phyloP scores from a whole-genome alignment of 2,329 filamentous ascomycete species.

The Cordyceps cicadae region DNA sequence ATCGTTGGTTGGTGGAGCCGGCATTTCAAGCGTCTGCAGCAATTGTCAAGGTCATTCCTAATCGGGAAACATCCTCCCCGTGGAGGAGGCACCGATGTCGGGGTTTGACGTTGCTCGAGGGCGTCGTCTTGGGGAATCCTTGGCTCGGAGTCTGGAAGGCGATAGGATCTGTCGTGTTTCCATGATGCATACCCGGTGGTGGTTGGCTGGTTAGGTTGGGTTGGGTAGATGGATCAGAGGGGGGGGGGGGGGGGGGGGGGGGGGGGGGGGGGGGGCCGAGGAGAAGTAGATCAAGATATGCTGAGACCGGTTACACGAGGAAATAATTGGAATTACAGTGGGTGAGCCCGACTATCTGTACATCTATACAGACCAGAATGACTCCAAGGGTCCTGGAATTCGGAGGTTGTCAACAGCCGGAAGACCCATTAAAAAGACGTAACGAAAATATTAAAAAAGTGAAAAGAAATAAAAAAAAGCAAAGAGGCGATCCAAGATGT shows the following conservation, averaged over 20 bases:
- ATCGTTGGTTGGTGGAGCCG: constrained; percentile 9
- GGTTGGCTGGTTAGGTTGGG: neutral
- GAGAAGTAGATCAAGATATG: too few species aligned
- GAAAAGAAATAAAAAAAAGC: neutral
- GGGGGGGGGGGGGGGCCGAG: too few species aligned
- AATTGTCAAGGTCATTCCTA: constrained; percentile 12
- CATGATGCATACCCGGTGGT: neutral
- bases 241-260: too few species aligned
- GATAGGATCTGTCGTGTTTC: neutral
- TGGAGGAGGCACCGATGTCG: constrained; percentile 12
- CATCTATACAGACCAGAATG: neutral
- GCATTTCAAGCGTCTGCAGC: constrained; percentile 7
- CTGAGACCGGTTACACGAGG: neutral
- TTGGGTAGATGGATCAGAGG: neutral
- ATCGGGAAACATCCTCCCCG: constrained; percentile 5
- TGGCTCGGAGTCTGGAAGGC: neutral
- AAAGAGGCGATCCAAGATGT: too few species aligned
- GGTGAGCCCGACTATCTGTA: neutral
- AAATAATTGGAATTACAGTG: neutral
- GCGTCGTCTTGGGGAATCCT: neutral
- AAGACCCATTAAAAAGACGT: too few species aligned
- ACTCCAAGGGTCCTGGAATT: too few species aligned
- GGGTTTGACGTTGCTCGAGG: constrained; percentile 6
- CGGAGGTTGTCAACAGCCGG: too few species aligned
- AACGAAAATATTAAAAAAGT: too few species aligned